A percentile compares a stretch with the other conserved stretches of the same genome.
Conservation (phyloP, 2,329 filamentous ascomycete genomes). For the Hypoxylon sp. region DNA sequence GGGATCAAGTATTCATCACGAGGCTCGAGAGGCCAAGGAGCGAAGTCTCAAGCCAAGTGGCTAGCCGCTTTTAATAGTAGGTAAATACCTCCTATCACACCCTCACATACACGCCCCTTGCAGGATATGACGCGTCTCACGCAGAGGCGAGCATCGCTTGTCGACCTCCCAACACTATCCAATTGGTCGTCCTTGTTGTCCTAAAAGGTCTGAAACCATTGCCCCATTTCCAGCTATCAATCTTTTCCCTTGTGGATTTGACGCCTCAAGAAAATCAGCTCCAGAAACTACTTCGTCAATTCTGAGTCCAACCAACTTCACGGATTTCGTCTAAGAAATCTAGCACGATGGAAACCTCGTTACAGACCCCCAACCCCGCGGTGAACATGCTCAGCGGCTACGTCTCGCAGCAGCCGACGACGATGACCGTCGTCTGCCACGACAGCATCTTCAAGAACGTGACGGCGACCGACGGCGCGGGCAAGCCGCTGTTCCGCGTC, state of each 20-base stretch:
- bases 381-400: conserved; percentile 18
- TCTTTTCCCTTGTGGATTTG: too few species aligned
- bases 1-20: not conserved
- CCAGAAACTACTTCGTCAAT: not conserved
- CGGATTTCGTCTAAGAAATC: not conserved
- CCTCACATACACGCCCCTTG: too few species aligned
- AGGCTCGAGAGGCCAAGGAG: not conserved
- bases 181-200: too few species aligned
- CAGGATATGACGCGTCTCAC: too few species aligned
- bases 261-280: too few species aligned
- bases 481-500: conserved; percentile 16
- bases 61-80: not conserved
- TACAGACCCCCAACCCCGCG: conserved; percentile 11
- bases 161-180: too few species aligned
- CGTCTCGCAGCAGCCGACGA: conserved; percentile 1
- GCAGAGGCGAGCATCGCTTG: too few species aligned
- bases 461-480: not conserved
- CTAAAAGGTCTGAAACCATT: too few species aligned
- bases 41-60: not conserved
- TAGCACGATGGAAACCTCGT: not conserved
- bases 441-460: conserved; percentile 16
- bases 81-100: not conserved
- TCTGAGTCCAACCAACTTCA: not conserved
- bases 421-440: conserved; percentile 16
- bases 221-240: too few species aligned